Conservation (phyloP, 768 basidiomycete genomes). For the Russula griseocarnosa region DNA sequence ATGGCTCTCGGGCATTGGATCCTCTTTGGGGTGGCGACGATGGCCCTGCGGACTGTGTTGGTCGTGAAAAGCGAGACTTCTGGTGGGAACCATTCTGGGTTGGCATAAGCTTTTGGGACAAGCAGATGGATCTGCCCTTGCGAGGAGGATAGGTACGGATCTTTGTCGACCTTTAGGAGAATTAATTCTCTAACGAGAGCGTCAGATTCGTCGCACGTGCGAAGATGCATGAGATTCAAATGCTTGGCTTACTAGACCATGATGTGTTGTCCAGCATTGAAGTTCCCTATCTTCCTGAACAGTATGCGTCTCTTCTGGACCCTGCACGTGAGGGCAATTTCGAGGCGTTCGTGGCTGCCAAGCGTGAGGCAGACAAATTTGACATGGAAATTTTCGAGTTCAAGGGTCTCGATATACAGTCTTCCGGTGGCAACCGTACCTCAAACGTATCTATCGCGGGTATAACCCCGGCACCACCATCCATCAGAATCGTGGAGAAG, state of each 20-base stretch:
- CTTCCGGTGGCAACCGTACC: constrained; percentile 34
- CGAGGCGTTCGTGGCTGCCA: constrained; percentile 32
- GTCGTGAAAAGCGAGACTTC: constrained; percentile 52
- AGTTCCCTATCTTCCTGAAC: constrained; percentile 68
- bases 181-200: neutral
- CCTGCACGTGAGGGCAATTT: constrained; percentile 26
- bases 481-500: constrained; percentile 25
- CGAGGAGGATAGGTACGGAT: constrained; percentile 62
- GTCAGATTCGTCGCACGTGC: constrained; percentile 84
- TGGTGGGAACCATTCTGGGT: constrained; percentile 94
- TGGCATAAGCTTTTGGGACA: constrained; percentile 80
- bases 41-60: constrained; percentile 35
- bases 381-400: constrained; percentile 66
- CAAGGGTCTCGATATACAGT: constrained; percentile 38
- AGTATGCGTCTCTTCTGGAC: constrained; percentile 32
- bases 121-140: constrained; percentile 80
- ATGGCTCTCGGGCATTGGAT: constrained; percentile 50
- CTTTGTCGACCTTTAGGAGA: neutral
- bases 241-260: constrained; percentile 87
- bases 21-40: constrained; percentile 75
- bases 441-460: constrained; percentile 41
- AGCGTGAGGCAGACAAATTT: constrained; percentile 65
- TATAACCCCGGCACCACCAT: constrained; percentile 11
- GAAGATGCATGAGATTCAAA: constrained; percentile 97
- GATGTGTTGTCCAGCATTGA: constrained; percentile 88